Percentiles rank a stretch among this genome's conserved stretches.
phyloP scores from a whole-genome alignment of 345 rosid species.

The Lepidium sativum region DNA sequence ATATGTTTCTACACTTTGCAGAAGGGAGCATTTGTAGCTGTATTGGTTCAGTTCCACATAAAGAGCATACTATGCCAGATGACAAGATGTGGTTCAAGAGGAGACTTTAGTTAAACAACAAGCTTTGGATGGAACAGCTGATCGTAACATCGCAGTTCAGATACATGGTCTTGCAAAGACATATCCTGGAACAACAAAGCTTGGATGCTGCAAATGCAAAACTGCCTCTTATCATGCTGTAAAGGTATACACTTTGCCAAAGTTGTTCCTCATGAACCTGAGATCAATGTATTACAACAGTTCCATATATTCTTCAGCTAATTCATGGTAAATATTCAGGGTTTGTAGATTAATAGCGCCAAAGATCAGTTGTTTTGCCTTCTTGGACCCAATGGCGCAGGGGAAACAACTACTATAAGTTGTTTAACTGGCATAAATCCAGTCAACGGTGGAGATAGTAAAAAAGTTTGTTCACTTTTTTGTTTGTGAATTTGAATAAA shows the following conservation, averaged over 20 bases:
- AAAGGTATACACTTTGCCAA: constrained; percentile 34
- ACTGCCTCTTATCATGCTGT: constrained; percentile 74
- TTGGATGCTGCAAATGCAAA: constrained; percentile 63
- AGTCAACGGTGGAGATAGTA: constrained; percentile 77
- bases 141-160: constrained; percentile 71
- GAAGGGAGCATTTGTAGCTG: constrained; percentile 86
- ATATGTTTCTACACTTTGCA: constrained; percentile 19
- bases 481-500: background rate
- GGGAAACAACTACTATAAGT: constrained; percentile 80
- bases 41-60: constrained; percentile 46
- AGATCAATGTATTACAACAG: background rate
- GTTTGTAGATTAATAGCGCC: constrained; percentile 70
- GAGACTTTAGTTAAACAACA: constrained; percentile 55
- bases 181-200: constrained; percentile 52
- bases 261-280: background rate
- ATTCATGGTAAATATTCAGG: constrained; percentile 34
- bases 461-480: constrained; percentile 7
- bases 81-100: constrained; percentile 86
- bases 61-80: constrained; percentile 46
- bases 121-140: constrained; percentile 32
- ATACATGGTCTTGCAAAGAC: constrained; percentile 69
- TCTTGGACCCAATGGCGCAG: constrained; percentile 95
- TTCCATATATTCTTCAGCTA: background rate
- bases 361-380: constrained; percentile 89
- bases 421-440: constrained; percentile 84